phyloP scores from a whole-genome alignment of 495 filamentous ascomycete genomes.

The Thozetella sp. region DNA sequence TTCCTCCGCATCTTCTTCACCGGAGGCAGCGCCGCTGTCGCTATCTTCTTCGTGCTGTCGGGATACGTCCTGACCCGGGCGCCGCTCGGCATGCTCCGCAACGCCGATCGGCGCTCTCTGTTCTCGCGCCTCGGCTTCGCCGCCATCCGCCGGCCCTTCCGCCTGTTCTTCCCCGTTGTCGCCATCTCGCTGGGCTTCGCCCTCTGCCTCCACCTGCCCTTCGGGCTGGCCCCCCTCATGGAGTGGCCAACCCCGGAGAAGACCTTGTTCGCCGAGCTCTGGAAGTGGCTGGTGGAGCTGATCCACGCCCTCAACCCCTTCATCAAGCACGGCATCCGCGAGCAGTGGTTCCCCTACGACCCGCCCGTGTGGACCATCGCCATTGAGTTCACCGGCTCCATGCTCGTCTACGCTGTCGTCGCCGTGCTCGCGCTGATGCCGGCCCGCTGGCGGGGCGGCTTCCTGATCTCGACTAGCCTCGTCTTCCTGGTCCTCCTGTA shows the following conservation, averaged over 20 bases:
- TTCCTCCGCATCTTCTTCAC: conserved; percentile 6
- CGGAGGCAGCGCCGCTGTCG: neutral
- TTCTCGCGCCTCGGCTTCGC: neutral
- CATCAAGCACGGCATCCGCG: neutral
- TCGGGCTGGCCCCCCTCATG: neutral
- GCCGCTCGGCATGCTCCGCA: neutral
- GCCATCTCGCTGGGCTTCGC: neutral
- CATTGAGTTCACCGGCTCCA: conserved; percentile 1
- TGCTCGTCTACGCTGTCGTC: neutral
- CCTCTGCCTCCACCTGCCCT: neutral
- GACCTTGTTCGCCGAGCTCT: neutral
- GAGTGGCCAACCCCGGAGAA: neutral
- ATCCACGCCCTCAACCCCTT: conserved; percentile 1
- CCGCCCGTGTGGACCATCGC: neutral
- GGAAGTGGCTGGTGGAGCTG: neutral
- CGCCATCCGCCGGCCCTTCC: neutral
- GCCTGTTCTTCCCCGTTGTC: neutral
- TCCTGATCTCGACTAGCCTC: neutral
- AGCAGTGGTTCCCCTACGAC: conserved; percentile 4
- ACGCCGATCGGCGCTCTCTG: neutral
- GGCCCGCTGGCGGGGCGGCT: neutral
- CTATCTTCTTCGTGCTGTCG: conserved; percentile 6
- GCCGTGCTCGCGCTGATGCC: neutral
- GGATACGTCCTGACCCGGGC: neutral
- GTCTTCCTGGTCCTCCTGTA: neutral